phyloP scores from a whole-genome alignment of 768 basidiomycete species.

The Ramaria sp. region DNA sequence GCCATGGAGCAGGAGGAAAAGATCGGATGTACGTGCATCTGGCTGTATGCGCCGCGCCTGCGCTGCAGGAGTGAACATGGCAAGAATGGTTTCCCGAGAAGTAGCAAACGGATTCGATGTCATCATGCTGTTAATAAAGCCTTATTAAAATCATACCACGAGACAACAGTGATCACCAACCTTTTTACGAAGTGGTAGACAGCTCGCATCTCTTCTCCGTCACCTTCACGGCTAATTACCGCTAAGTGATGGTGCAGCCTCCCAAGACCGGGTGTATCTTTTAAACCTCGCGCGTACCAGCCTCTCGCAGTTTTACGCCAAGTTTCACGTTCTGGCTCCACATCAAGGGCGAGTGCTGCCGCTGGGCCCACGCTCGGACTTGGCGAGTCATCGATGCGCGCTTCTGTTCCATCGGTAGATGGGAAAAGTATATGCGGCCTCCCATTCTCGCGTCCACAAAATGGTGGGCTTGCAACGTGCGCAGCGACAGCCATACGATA shows the following conservation, averaged over 20 bases:
- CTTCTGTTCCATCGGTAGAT: slow-evolving; percentile 31
- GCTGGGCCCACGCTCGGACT: slow-evolving; percentile 76
- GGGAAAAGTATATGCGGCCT: slow-evolving; percentile 12
- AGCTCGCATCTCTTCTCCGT: slow-evolving; percentile 70
- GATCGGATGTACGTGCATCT: slow-evolving; percentile 61
- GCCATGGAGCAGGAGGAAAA: slow-evolving; percentile 89
- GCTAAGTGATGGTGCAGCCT: slow-evolving; percentile 93
- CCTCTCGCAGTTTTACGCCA: slow-evolving; percentile 86
- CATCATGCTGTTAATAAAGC: slow-evolving; percentile 55
- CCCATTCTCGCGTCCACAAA: slow-evolving; percentile 22
- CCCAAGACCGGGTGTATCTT: slow-evolving; percentile 87
- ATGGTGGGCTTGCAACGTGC: slow-evolving; percentile 42
- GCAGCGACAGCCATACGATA: slow-evolving; percentile 96
- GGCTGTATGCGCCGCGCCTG: slow-evolving; percentile 68
- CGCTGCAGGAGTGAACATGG: slow-evolving; percentile 71
- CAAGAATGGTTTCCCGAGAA: slow-evolving; percentile 82
- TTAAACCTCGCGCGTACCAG: slow-evolving; percentile 85
- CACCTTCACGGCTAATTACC: slow-evolving; percentile 72
- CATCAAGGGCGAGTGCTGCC: slow-evolving; percentile 70
- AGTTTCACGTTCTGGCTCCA: slow-evolving; percentile 85
- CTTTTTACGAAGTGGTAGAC: slow-evolving; percentile 95
- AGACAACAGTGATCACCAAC: slow-evolving; percentile 31
- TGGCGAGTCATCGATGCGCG: slow-evolving; percentile 53
- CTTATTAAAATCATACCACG: slow-evolving; percentile 3
- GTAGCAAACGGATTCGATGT: slow-evolving; percentile 79